phyloP scores from a whole-genome alignment of 768 basidiomycete genomes.

The Suillus subluteus region DNA sequence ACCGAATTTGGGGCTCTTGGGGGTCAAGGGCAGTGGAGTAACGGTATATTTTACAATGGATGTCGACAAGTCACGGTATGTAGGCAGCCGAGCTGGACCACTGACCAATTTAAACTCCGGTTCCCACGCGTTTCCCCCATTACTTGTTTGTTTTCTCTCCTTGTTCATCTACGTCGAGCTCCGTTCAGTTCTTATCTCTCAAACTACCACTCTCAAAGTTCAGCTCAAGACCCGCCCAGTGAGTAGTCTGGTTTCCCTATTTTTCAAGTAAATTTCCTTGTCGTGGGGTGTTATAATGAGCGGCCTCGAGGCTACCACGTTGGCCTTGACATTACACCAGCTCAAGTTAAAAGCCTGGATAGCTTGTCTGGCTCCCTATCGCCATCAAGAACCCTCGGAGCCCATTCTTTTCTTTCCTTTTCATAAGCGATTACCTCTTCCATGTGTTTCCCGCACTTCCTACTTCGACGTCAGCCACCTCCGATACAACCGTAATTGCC shows the following conservation, averaged over 20 bases:
- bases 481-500: conserved; percentile 36
- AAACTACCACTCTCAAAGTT: conserved; percentile 9
- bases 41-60: background rate
- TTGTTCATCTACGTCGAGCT: conserved; percentile 26
- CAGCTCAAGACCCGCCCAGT: conserved; percentile 27
- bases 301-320: conserved; percentile 38
- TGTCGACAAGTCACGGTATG: background rate
- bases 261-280: conserved; percentile 9
- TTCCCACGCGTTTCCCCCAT: conserved; percentile 43
- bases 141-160: conserved; percentile 47
- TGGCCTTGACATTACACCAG: conserved; percentile 16
- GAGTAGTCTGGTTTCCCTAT: conserved; percentile 16
- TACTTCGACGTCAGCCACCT: conserved; percentile 38
- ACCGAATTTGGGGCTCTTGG: background rate
- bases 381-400: conserved; percentile 13
- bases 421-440: conserved; percentile 7
- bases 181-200: conserved; percentile 32
- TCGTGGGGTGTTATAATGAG: conserved; percentile 16
- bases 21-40: conserved; percentile 2
- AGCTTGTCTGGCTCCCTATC: conserved; percentile 5
- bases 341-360: conserved; percentile 11
- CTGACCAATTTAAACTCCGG: conserved; percentile 51
- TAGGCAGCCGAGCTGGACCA: conserved; percentile 6
- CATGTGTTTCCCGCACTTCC: conserved; percentile 11
- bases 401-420: background rate